Percentiles rank a stretch among this genome's conserved stretches.
phyloP scores from a whole-genome alignment of 139 green algal species.

The Micractinium conductrix region DNA sequence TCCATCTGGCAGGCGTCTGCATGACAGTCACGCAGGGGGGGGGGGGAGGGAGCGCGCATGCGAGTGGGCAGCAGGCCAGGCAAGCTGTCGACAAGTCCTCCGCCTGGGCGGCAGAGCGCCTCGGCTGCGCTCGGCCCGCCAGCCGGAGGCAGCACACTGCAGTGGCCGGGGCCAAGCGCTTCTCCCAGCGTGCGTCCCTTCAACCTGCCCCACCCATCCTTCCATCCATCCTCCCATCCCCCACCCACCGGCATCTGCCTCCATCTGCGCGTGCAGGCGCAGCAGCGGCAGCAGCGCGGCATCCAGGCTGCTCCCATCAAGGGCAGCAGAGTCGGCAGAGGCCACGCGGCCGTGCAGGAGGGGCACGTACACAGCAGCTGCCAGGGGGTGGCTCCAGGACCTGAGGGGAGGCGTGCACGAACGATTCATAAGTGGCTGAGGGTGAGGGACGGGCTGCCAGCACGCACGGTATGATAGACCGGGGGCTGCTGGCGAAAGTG shows the following conservation, averaged over 20 bases:
- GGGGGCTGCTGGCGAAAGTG: no score
- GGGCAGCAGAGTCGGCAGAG: not conserved
- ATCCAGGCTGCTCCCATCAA: conserved; percentile 4
- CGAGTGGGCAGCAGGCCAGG: no score
- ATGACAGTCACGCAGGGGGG: not conserved
- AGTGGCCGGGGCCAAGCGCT: no score
- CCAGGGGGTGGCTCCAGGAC: conserved; percentile 6
- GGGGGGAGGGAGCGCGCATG: no score
- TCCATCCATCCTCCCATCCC: not conserved
- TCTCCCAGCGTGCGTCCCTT: no score
- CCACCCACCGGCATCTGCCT: not conserved
- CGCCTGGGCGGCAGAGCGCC: no score
- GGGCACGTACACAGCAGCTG: conserved; percentile 38
- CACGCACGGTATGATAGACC: no score
- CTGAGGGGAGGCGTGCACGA: not conserved
- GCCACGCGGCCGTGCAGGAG: conserved; percentile 22
- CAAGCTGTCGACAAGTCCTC: no score
- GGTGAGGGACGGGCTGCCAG: not conserved
- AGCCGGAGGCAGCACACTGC: no score
- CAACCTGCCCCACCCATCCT: not conserved
- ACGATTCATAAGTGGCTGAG: not conserved
- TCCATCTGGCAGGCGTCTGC: conserved; percentile 26
- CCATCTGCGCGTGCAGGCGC: not conserved
- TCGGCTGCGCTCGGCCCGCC: no score
- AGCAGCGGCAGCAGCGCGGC: not conserved